A percentile compares a stretch with the other conserved stretches of the same genome.
phyloP scores from a whole-genome alignment of 495 filamentous ascomycete species.

The Neurospora sp. region DNA sequence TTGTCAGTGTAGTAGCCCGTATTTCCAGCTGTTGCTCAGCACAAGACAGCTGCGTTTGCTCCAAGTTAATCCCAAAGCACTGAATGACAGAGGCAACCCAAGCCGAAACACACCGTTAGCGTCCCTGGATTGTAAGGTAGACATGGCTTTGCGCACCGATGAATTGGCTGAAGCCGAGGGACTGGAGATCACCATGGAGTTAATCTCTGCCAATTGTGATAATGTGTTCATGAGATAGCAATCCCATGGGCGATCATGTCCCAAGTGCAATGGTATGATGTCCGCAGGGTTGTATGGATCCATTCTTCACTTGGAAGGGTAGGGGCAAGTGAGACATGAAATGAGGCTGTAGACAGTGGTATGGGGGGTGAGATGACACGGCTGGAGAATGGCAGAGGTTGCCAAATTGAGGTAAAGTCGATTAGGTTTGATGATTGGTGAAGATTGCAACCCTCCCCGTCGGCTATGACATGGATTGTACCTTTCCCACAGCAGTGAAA shows the following conservation, averaged over 20 bases:
- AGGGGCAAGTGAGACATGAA: not conserved
- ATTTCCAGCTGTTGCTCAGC: not conserved
- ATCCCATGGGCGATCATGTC: not conserved
- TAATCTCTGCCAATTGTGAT: not conserved
- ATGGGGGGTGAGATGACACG: not conserved
- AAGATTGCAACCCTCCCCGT: not conserved
- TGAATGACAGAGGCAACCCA: not conserved
- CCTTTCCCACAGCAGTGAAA: not conserved
- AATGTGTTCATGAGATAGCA: not conserved
- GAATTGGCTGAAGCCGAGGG: not conserved
- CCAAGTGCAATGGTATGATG: not conserved
- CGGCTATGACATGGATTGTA: not conserved
- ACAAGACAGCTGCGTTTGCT: not conserved
- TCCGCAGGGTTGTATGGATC: not conserved
- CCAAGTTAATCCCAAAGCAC: not conserved
- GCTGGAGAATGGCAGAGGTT: not conserved
- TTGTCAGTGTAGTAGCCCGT: not conserved
- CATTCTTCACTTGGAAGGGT: not conserved
- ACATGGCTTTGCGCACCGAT: not conserved
- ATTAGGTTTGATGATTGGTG: not conserved
- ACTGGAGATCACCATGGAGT: not conserved
- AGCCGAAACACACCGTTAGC: not conserved
- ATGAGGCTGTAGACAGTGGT: not conserved
- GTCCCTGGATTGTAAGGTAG: not conserved
- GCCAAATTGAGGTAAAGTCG: not conserved